Percentiles rank a stretch among this genome's conserved stretches.
Conservation (phyloP, 2,329 filamentous ascomycete species). For the Aspergillus sp. region DNA sequence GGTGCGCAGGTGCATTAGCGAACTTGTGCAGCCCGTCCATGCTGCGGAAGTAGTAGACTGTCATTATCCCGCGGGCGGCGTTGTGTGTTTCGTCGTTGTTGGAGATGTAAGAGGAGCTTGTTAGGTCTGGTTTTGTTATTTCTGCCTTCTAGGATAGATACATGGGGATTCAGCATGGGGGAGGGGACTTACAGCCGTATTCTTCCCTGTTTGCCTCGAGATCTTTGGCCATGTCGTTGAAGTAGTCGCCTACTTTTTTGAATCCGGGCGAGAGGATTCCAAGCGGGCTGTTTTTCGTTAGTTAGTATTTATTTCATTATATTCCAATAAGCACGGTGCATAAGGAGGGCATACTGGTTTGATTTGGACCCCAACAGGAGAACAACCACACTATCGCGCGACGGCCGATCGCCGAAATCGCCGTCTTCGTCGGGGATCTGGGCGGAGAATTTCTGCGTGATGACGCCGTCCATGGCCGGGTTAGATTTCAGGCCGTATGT, state of each 20-base stretch:
- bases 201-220: background rate
- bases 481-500: background rate
- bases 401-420: background rate
- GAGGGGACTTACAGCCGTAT: conserved; percentile 1
- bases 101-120: conserved; percentile 1
- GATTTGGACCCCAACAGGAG: background rate
- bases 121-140: background rate
- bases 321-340: no score
- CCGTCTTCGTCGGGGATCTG: background rate
- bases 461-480: background rate
- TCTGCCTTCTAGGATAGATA: no score
- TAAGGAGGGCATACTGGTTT: background rate
- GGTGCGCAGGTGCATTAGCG: conserved; percentile 1
- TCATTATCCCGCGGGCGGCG: background rate
- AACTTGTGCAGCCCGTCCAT: conserved; percentile 3
- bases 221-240: background rate
- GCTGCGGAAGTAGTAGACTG: conserved; percentile 1
- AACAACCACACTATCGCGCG: background rate
- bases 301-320: no score
- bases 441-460: background rate
- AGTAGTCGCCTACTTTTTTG: background rate
- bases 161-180: no score
- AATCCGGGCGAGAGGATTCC: background rate
- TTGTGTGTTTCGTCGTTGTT: background rate
- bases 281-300: background rate